Percentiles rank a stretch among this genome's conserved stretches.
phyloP scores from a whole-genome alignment of 129 eudicot species.

The Flaveria bidentis region DNA sequence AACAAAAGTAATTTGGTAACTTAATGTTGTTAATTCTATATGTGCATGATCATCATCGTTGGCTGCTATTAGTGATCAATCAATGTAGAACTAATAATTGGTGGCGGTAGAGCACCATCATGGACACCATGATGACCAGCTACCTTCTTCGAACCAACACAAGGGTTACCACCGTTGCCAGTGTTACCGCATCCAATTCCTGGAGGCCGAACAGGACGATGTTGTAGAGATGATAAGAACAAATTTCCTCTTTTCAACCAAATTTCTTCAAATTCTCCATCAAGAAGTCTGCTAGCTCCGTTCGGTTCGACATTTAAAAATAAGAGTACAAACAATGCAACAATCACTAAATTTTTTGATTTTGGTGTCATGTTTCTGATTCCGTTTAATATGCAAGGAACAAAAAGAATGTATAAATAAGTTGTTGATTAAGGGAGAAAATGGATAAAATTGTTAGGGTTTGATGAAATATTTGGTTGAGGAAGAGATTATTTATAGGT shows the following conservation, averaged over 20 bases:
- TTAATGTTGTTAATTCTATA: not conserved
- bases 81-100: slow-evolving; percentile 11
- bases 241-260: slow-evolving; percentile 35
- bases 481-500: slow-evolving; percentile 22
- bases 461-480: slow-evolving; percentile 15
- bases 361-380: slow-evolving; percentile 13
- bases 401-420: slow-evolving; percentile 5
- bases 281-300: slow-evolving; percentile 35
- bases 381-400: not conserved
- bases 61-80: not conserved
- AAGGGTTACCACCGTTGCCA: slow-evolving; percentile 33
- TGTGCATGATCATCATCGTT: not conserved
- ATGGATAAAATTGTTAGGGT: not conserved
- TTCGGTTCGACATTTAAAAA: slow-evolving; percentile 7
- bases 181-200: slow-evolving; percentile 39
- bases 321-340: not conserved
- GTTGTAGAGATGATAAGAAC: slow-evolving; percentile 35
- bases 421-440: not conserved
- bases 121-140: slow-evolving; percentile 9
- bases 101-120: not conserved
- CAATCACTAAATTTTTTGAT: not conserved
- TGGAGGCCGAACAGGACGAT: slow-evolving; percentile 10
- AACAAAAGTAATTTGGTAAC: too few relatives aligned
- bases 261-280: slow-evolving; percentile 27
- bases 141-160: slow-evolving; percentile 33